Evolutionary conservation across 495 filamentous ascomycete species (phyloP).

Genomic region (Penicillium atrosanguineum): DNA sequence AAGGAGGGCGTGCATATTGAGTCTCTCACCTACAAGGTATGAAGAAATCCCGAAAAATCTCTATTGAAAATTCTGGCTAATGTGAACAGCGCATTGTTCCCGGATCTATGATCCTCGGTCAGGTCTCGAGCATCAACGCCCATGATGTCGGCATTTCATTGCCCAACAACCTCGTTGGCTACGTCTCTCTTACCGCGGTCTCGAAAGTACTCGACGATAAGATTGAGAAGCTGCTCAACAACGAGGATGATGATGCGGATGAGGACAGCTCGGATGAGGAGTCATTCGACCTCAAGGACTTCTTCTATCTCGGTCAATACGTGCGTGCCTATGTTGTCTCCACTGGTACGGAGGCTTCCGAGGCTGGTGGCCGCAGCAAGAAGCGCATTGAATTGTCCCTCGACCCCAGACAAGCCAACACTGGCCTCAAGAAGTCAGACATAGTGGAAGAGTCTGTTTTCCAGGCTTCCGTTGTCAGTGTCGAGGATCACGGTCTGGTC

Average conservation of each 20-base stretch:
- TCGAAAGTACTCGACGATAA: conserved; percentile 69
- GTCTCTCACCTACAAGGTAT: conserved; percentile 84
- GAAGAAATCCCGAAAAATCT: conserved; percentile 3
- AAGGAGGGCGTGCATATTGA: conserved; percentile 72
- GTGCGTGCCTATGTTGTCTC: conserved; percentile 81
- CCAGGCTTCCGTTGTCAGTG: conserved; percentile 83
- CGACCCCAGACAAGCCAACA: conserved; percentile 71
- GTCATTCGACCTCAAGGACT: conserved; percentile 62
- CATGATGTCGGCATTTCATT: conserved; percentile 76
- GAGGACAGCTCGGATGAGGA: conserved; percentile 55
- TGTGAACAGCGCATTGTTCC: conserved; percentile 66
- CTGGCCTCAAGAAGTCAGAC: conserved; percentile 65
- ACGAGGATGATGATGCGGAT: conserved; percentile 52
- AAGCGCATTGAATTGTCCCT: conserved; percentile 82
- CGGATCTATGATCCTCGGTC: conserved; percentile 83
- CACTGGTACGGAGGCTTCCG: conserved; percentile 51
- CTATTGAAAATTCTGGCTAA: conserved; percentile 29
- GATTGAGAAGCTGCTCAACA: conserved; percentile 61
- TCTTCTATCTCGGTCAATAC: conserved; percentile 86
- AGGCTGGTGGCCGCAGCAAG: conserved; percentile 64
- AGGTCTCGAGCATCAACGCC: conserved; percentile 75
- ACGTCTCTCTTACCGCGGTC: conserved; percentile 84
- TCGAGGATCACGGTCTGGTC: conserved; percentile 91
- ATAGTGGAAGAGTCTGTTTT: conserved; percentile 69
- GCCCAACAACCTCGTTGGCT: conserved; percentile 89